A percentile compares a stretch with the other conserved stretches of the same genome.
These are phyloP conservation scores for Carex scoparia DNA, from an alignment of 176 grass and related monocot genomes.

Conservation along the genomic window DNA sequence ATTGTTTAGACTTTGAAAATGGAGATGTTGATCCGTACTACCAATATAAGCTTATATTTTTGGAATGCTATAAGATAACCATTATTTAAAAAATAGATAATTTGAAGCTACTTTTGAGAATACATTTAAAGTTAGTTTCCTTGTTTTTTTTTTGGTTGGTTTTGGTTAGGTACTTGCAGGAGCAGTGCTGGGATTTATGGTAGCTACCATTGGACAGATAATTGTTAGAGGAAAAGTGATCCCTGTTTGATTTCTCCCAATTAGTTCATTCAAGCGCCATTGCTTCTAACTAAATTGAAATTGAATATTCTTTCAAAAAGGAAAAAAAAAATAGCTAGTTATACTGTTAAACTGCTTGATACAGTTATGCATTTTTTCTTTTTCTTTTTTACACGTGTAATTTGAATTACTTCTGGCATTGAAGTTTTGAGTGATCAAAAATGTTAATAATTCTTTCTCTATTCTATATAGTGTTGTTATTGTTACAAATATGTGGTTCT, in stretches of 20 bases:
- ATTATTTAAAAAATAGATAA: background rate
- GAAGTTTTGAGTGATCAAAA: background rate
- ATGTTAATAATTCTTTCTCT: background rate
- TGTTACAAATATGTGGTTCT: background rate
- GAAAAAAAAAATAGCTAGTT: slow-evolving; percentile 17
- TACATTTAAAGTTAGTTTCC: background rate
- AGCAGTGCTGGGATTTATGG: slow-evolving; percentile 59
- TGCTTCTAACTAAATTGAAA: slow-evolving; percentile 9
- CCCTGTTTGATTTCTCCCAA: slow-evolving; percentile 32
- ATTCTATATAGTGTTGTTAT: background rate
- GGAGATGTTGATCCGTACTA: no score
- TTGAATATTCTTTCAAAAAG: slow-evolving; percentile 26
- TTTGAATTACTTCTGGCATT: background rate
- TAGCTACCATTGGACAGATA: slow-evolving; percentile 58
- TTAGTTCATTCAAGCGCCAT: background rate
- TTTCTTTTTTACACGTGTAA: background rate
- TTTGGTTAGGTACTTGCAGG: slow-evolving; percentile 56
- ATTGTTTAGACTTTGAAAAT: no score
- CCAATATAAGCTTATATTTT: background rate
- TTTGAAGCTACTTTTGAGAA: background rate
- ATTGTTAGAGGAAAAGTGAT: slow-evolving; percentile 34
- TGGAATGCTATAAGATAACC: background rate
- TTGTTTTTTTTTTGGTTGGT: background rate
- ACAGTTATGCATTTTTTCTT: background rate
- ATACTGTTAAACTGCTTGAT: slow-evolving; percentile 10